Base-by-base conservation (phyloP, 2,329 filamentous ascomycete species). In the Cladobotryum mycophilum region DNA sequence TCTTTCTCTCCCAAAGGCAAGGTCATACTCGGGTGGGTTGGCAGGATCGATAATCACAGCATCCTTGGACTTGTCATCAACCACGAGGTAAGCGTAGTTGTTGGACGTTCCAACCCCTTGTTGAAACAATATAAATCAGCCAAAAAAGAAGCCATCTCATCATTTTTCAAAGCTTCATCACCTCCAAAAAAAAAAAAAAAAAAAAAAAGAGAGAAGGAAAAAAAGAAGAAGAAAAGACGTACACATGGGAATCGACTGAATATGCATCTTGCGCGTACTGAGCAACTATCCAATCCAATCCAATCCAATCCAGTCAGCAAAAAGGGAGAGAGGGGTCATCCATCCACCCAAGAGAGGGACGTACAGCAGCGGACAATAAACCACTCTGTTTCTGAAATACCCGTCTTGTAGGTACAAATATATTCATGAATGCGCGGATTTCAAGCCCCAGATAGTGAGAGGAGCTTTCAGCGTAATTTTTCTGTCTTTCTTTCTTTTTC, bases 231-330 rank as follows among this genome's bases (percentile, higher is more conserved):
- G n/a, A n/a, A 41, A 54, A 41, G 54, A 74, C 83, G 64, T 80
- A 90, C 88, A 92, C 87, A 93, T 92, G 51, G 88, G 87, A 70
- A 93, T 92, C 59, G 86, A 87, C 70, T 88, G 81, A 72, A 92
- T 86, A 80, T 92, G 87, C 88, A 93, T 93, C 58, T 58, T 55
- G 60, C 64, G 57, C 33, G 60, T 60, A 53, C 56, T 43, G 41
- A 57, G 51, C 33, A 43, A 30, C 55, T 59, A 53, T 54, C 37
- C 33, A 22, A 46, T 20, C 20, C 20, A 20, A n/a, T n/a, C n/a
- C n/a, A n/a, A n/a, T n/a, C n/a, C n/a, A 20, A 20, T 20, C 43
- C 49, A 25, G 36, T 52, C 44, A 46, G 51, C 37, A 53, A 53
- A 20, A 6, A 33, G 48, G 47, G 46, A 20, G 25, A 33, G 48